Conservation (phyloP, 139 green algal species). For the Chlamydomonas eustigma region DNA sequence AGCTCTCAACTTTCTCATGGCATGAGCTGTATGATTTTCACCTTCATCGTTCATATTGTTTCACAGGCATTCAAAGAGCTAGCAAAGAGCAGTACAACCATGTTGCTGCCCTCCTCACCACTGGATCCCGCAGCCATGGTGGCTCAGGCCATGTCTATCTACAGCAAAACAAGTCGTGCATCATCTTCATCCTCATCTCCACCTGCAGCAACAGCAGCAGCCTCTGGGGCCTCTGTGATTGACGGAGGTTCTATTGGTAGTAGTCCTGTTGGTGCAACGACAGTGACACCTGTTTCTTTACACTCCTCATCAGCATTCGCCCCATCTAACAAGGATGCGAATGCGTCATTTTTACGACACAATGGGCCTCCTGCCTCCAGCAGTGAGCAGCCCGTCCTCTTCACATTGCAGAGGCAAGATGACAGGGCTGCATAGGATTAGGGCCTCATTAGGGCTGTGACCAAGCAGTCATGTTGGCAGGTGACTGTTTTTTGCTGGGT, state of each 20-base stretch:
- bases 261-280: background rate
- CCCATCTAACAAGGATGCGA: background rate
- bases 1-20: too few species aligned
- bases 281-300: background rate
- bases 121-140: constrained; percentile 81
- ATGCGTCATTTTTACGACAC: background rate
- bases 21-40: background rate
- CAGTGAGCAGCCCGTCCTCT: constrained; percentile 3
- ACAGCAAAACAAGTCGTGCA: background rate
- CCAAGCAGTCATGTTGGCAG: too few species aligned
- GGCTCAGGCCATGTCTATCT: constrained; percentile 5
- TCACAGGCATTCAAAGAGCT: constrained; percentile 76
- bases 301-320: background rate
- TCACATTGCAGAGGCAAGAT: constrained; percentile 6
- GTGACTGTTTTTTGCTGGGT: too few species aligned
- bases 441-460: too few species aligned
- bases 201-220: background rate
- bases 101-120: constrained; percentile 77
- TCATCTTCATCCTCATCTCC: background rate
- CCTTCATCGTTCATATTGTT: background rate
- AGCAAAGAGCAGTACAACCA: constrained; percentile 83
- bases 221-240: background rate
- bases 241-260: background rate
- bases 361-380: too few species aligned
- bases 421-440: too few species aligned